Evolutionary conservation across 768 basidiomycete species (phyloP).

Genomic region (Mycena leptocephala): DNA sequence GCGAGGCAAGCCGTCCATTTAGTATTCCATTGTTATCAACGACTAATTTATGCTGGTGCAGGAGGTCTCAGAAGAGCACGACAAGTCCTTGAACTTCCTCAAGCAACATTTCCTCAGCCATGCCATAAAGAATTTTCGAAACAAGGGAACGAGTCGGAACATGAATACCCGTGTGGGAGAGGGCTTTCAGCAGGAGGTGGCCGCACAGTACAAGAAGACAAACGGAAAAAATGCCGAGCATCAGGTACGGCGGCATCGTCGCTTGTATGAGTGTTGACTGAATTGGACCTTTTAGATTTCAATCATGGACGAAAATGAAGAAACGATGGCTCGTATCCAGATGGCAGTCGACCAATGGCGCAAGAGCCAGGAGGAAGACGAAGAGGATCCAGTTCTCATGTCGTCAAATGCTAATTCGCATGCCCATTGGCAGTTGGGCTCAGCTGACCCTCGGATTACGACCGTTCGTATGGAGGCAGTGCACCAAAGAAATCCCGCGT

Average conservation of each 20-base stretch:
- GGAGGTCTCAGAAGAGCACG: neutral
- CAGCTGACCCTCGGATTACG: neutral
- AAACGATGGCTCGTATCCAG: constrained; percentile 17
- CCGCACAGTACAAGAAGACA: neutral
- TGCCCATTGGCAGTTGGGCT: neutral
- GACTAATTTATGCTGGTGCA: neutral
- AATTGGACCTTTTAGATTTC: neutral
- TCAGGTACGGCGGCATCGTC: neutral
- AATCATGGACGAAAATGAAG: constrained; percentile 21
- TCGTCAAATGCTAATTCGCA: neutral
- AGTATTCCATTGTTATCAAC: neutral
- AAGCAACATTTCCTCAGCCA: constrained; percentile 20
- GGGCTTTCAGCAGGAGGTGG: constrained; percentile 24
- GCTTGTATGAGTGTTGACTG: too few relatives aligned
- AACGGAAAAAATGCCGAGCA: constrained; percentile 21
- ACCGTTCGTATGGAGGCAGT: neutral
- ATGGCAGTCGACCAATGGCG: constrained; percentile 10
- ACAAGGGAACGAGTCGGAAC: constrained; percentile 8
- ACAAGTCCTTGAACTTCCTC: constrained; percentile 11
- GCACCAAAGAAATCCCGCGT: neutral
- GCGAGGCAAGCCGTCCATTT: neutral
- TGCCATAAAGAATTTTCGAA: neutral
- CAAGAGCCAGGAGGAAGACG: neutral
- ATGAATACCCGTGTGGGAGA: constrained; percentile 19
- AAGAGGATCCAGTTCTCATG: neutral